Evolutionary conservation across 176 grass and related monocot genomes (phyloP).

Genomic region (Aegilops bicornis): DNA sequence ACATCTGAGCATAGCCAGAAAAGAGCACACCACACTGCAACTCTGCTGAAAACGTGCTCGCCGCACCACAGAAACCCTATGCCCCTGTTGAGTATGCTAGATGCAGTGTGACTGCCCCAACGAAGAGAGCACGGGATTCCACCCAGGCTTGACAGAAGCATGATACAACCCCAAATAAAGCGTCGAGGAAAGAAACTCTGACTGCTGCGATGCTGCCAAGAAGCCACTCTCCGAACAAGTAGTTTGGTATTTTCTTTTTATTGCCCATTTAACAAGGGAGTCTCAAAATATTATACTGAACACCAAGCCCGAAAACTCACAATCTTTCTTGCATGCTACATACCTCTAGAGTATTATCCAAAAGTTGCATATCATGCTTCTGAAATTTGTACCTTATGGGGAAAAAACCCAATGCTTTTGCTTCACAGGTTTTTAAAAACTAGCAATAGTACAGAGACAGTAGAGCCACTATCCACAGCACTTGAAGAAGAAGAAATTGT

Average conservation of each 20-base stretch:
- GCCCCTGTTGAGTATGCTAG: not conserved
- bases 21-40: not conserved
- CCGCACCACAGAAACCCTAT: not conserved
- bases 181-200: not conserved
- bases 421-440: conserved; percentile 69
- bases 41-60: not conserved
- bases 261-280: not conserved
- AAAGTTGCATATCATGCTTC: not conserved
- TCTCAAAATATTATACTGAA: not conserved
- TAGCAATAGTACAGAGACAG: conserved; percentile 65
- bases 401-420: not conserved
- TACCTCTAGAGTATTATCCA: not conserved
- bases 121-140: not conserved
- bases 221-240: not conserved
- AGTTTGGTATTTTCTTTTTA: not conserved
- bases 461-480: conserved; percentile 57
- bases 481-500: conserved; percentile 79
- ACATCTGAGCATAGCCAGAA: not conserved
- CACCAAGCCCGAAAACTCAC: not conserved
- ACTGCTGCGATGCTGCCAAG: not conserved
- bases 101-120: not conserved
- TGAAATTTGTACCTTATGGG: conserved; percentile 5
- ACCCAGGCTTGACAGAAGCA: not conserved
- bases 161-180: not conserved
- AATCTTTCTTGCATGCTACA: not conserved